Conservation (phyloP, 805 yeast genomes). For the Yarrowia sp. region DNA sequence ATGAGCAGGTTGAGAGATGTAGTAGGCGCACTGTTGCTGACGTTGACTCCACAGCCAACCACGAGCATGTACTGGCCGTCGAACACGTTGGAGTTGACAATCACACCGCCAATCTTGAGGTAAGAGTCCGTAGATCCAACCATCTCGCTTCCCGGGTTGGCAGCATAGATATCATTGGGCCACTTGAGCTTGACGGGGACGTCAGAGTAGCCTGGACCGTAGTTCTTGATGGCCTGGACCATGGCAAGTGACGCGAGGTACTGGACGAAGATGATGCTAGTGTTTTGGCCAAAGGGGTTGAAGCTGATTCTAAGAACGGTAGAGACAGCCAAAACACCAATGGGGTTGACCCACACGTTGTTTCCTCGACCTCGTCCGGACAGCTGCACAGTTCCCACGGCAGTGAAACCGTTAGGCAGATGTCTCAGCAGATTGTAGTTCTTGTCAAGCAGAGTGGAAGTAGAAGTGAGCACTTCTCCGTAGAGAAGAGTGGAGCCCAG, state of each 20-base stretch:
- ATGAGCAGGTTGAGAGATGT: slow-evolving; percentile 79
- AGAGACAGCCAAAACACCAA: slow-evolving; percentile 85
- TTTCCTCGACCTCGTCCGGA: slow-evolving; percentile 95
- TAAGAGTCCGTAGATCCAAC: slow-evolving; percentile 38
- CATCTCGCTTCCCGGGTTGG: slow-evolving; percentile 49
- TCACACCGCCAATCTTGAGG: slow-evolving; percentile 77
- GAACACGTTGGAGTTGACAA: slow-evolving; percentile 73
- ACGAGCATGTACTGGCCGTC: slow-evolving; percentile 62
- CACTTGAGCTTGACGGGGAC: slow-evolving; percentile 84
- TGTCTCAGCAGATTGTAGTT: slow-evolving; percentile 58
- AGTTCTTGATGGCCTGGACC: slow-evolving; percentile 64
- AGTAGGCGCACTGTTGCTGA: slow-evolving; percentile 84
- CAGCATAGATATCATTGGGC: slow-evolving; percentile 91
- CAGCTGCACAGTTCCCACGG: slow-evolving; percentile 78
- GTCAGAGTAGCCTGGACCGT: slow-evolving; percentile 65
- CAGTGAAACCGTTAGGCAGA: slow-evolving; percentile 66
- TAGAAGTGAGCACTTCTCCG: slow-evolving; percentile 88
- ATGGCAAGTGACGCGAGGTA: slow-evolving; percentile 80
- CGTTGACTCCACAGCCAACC: slow-evolving; percentile 85
- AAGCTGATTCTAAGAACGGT: slow-evolving; percentile 60
- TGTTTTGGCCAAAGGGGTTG: slow-evolving; percentile 41
- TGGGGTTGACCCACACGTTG: slow-evolving; percentile 92
- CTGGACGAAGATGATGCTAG: slow-evolving; percentile 71
- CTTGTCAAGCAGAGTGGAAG: slow-evolving; percentile 71
- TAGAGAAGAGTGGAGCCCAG: slow-evolving; percentile 69